Base-by-base conservation (phyloP, 2,329 filamentous ascomycete species). In the Magnaporthales sp. region DNA sequence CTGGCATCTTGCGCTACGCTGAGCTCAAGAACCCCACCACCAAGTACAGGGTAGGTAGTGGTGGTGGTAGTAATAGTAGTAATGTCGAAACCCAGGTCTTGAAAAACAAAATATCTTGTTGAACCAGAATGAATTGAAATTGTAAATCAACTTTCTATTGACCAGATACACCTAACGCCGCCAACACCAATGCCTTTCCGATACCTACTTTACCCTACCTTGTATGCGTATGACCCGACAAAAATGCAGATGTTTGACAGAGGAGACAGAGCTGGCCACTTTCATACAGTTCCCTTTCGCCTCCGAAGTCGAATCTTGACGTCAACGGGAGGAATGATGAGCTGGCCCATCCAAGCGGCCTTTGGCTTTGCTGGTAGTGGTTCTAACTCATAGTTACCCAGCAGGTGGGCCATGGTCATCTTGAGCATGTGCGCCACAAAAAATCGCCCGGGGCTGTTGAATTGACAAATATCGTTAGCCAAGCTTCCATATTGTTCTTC, bases 391-490 rank as follows among this genome's bases (percentile, higher is more conserved):
- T 85, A 86, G 67, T 85, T 82, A 46, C 81, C 72, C 1, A 86
- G 70, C 24, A 86, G 71, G 66, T 84, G 79, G 0, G 81, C 77
- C 38, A 85, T 70, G 15, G 85, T 75, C 72, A 86, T 83, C 72
- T 87, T 87, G 15, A 85, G 74, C 72, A 85, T 83, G 67, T 84
- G 79, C 0, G 82, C 79, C 0, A 84, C 83, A 67, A 86, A 86
- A 75, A 86, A 86, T 0, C 84, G 78, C 0, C 84, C 84, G 0
- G 83, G 81, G 62, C 84, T 78, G 60, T 60, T 15, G 46, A 7
- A 22, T 32, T 7, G 4, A 27, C 15, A 19, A 19, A 38, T 4
- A 27, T 58, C n/a, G 29, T 38, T 27, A 68, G 64, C 26, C 24
- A 11, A 10, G 10, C n/a, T 22, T 8, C 38, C 24, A 32, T 1